Evolutionary conservation across 2,329 filamentous ascomycete species (phyloP).

Genomic region (Lachnellula hyalina): DNA sequence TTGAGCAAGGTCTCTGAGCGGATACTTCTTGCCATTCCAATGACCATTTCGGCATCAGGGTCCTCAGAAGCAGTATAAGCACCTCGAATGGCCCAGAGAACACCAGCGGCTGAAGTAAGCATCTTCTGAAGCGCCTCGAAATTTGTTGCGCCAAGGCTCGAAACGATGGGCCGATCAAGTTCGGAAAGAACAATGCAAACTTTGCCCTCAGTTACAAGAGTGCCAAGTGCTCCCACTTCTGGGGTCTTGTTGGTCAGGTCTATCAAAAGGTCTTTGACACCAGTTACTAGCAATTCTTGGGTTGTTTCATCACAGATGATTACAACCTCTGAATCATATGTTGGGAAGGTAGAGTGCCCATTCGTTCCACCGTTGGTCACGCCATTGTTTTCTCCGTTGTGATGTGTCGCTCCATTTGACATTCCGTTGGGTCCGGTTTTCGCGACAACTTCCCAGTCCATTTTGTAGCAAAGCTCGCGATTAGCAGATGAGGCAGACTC

Average conservation of each 20-base stretch:
- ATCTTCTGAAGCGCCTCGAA: slow-evolving; percentile 41
- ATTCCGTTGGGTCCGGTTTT: no score
- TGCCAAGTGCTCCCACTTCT: slow-evolving; percentile 29
- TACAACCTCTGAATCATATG: slow-evolving; percentile 30
- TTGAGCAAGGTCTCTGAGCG: slow-evolving; percentile 24
- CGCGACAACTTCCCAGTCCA: slow-evolving; percentile 39
- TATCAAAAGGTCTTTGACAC: slow-evolving; percentile 32
- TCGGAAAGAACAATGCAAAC: slow-evolving; percentile 46
- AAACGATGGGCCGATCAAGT: slow-evolving; percentile 33
- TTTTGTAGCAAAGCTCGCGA: slow-evolving; percentile 42
- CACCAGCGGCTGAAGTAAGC: slow-evolving; percentile 32
- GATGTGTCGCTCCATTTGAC: background rate
- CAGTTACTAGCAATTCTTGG: slow-evolving; percentile 32
- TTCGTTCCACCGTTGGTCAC: background rate
- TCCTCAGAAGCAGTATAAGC: slow-evolving; percentile 33
- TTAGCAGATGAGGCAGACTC: slow-evolving; percentile 22
- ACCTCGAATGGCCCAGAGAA: slow-evolving; percentile 45
- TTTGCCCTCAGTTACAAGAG: slow-evolving; percentile 26
- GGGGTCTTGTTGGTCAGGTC: slow-evolving; percentile 33
- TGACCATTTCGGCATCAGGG: slow-evolving; percentile 22
- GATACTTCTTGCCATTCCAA: slow-evolving; percentile 28
- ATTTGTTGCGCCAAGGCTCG: slow-evolving; percentile 34
- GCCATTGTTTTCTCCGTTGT: background rate
- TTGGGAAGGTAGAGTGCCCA: background rate
- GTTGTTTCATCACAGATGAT: slow-evolving; percentile 36